Conservation (phyloP, 345 rosid species). For the Barbarea vulgaris region DNA sequence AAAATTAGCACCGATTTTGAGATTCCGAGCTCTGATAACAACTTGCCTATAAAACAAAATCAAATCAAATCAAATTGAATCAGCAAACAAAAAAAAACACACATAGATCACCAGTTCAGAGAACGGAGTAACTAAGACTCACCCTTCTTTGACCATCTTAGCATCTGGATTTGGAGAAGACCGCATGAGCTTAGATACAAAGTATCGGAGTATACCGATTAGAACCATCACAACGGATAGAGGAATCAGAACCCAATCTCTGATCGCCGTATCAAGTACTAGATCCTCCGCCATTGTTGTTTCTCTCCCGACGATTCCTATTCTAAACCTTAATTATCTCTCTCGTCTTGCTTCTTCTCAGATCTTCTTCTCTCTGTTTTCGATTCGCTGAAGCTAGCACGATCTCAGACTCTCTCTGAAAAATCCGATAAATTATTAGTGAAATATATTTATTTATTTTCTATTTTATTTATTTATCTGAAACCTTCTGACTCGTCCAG, state of each 20-base stretch:
- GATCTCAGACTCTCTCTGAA: constrained; percentile 34
- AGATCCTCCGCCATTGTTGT: constrained; percentile 89
- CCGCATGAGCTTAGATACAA: constrained; percentile 78
- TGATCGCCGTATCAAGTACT: constrained; percentile 94
- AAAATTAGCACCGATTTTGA: constrained; percentile 86
- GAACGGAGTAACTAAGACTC: constrained; percentile 17
- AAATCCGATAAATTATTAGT: constrained; percentile 2
- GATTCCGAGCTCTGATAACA: constrained; percentile 81
- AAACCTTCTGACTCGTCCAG: neutral
- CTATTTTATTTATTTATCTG: neutral
- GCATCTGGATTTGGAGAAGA: constrained; percentile 79
- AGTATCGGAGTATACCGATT: constrained; percentile 91
- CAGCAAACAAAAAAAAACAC: constrained; percentile 15
- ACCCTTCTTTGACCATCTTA: constrained; percentile 90
- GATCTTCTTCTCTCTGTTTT: constrained; percentile 30
- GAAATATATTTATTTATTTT: neutral
- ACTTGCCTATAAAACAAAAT: constrained; percentile 59
- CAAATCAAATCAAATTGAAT: constrained; percentile 2
- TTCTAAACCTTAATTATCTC: constrained; percentile 9
- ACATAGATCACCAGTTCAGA: neutral
- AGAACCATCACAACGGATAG: constrained; percentile 96
- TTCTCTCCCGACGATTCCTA: constrained; percentile 29
- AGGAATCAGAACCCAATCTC: constrained; percentile 98
- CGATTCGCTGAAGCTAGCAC: constrained; percentile 32
- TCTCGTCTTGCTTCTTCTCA: constrained; percentile 12